Percentiles rank a stretch among this genome's conserved stretches.
Conservation (phyloP, 805 yeast species). For the Wickerhamomyces rabaulensis region DNA sequence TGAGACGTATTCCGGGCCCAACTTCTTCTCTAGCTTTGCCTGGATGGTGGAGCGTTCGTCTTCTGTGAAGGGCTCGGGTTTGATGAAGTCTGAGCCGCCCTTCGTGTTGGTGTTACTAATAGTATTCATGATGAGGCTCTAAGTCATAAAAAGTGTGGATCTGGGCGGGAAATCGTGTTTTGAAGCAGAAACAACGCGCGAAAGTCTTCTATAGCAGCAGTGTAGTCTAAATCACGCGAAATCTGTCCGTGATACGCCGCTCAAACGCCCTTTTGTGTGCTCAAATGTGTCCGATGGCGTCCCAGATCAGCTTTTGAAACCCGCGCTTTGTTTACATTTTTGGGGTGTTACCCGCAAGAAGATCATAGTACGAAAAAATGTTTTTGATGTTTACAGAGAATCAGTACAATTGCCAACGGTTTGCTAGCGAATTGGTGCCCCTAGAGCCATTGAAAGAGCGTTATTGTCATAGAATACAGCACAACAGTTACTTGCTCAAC, state of each 20-base stretch:
- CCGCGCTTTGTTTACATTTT: constrained; percentile 3
- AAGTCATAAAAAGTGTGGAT: background rate
- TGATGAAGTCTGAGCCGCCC: constrained; percentile 3
- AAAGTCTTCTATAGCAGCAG: background rate
- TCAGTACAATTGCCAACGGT: background rate
- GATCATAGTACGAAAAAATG: background rate
- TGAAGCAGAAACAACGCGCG: no score
- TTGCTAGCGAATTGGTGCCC: no score
- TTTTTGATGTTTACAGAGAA: background rate
- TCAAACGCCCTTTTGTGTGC: background rate
- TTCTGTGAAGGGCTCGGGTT: constrained; percentile 14
- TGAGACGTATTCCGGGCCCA: constrained; percentile 78
- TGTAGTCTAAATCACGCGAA: background rate
- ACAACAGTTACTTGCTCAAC: background rate
- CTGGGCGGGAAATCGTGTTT: no score
- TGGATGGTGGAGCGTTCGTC: constrained; percentile 27
- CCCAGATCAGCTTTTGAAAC: background rate
- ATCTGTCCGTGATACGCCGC: background rate
- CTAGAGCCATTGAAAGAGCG: background rate
- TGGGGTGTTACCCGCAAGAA: background rate
- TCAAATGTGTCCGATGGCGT: background rate
- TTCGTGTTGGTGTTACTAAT: constrained; percentile 4
- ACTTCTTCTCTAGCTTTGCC: constrained; percentile 34
- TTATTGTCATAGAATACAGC: background rate
- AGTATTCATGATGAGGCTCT: constrained; percentile 3